Evolutionary conservation across 1,284 basidiomycete species (phyloP).

Genomic region (Kwoniella shivajii): DNA sequence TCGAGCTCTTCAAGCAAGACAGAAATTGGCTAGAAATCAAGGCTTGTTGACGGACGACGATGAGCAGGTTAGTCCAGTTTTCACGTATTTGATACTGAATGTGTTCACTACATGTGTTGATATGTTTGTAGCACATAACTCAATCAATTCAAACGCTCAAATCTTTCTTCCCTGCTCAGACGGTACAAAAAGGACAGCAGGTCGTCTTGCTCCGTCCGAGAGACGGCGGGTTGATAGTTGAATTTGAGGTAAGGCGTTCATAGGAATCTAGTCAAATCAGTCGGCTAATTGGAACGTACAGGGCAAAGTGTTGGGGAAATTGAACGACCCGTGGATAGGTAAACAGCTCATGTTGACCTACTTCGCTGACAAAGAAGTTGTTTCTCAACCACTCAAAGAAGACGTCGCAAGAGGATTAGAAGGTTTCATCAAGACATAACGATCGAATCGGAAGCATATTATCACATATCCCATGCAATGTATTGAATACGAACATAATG

Average conservation of each 20-base stretch:
- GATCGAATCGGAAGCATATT: background rate
- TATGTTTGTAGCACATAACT: constrained; percentile 35
- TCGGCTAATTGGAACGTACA: constrained; percentile 11
- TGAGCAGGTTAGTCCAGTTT: constrained; percentile 32
- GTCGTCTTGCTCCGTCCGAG: constrained; percentile 52
- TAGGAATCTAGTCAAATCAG: background rate
- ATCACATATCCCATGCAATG: constrained; percentile 8
- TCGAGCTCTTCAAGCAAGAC: constrained; percentile 55
- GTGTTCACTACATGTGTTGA: background rate
- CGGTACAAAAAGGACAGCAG: constrained; percentile 56
- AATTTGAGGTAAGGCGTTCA: constrained; percentile 45
- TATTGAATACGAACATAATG: background rate
- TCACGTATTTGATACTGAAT: background rate
- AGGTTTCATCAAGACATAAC: constrained; percentile 10
- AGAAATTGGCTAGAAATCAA: constrained; percentile 50
- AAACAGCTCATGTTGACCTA: constrained; percentile 55
- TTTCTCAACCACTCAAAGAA: constrained; percentile 49
- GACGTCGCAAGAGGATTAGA: constrained; percentile 41
- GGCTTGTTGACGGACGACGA: constrained; percentile 39
- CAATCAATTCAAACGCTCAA: constrained; percentile 53
- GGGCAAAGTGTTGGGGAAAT: constrained; percentile 50
- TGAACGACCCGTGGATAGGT: constrained; percentile 51
- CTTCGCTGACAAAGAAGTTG: constrained; percentile 53
- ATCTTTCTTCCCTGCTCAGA: constrained; percentile 55
- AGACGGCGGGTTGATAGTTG: constrained; percentile 45